A percentile compares a stretch with the other conserved stretches of the same genome.
These are phyloP conservation scores for Dictyostelium purpureum DNA, from an alignment of 78 protist species.

Conservation along the genomic window DNA sequence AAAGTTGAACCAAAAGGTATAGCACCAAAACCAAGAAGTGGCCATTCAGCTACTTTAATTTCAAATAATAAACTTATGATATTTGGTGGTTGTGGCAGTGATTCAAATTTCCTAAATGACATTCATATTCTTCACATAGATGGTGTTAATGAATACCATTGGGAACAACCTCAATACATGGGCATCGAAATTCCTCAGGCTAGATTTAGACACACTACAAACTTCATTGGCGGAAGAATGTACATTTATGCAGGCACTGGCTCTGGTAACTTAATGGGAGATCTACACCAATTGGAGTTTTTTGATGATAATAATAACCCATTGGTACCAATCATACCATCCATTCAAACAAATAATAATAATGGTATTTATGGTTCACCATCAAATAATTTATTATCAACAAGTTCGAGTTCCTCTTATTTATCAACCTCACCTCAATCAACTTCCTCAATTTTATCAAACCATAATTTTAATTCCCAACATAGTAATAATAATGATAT, in stretches of 20 bases:
- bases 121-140: conserved; percentile 9
- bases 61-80: conserved; percentile 13
- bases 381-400: not conserved
- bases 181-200: conserved; percentile 41
- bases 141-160: conserved; percentile 9
- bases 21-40: conserved; percentile 55
- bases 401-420: not conserved
- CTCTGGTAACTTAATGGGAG: conserved; percentile 28
- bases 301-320: conserved; percentile 4
- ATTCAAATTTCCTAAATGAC: conserved; percentile 56
- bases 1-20: conserved; percentile 34
- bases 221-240: conserved; percentile 22
- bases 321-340: not conserved
- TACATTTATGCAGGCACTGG: conserved; percentile 66
- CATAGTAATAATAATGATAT: not conserved
- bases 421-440: conserved; percentile 10
- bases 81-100: conserved; percentile 77
- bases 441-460: not conserved
- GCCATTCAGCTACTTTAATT: conserved; percentile 49
- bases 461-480: no score
- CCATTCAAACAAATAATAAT: not conserved
- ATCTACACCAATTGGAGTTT: not conserved
- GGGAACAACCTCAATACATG: conserved; percentile 50
- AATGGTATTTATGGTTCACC: not conserved
- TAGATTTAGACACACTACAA: conserved; percentile 46